Evolutionary conservation across 257 asterid species (phyloP), one percentile per base, ranked within the genome.

Genomic region (Capsicum baccatum): DNA sequence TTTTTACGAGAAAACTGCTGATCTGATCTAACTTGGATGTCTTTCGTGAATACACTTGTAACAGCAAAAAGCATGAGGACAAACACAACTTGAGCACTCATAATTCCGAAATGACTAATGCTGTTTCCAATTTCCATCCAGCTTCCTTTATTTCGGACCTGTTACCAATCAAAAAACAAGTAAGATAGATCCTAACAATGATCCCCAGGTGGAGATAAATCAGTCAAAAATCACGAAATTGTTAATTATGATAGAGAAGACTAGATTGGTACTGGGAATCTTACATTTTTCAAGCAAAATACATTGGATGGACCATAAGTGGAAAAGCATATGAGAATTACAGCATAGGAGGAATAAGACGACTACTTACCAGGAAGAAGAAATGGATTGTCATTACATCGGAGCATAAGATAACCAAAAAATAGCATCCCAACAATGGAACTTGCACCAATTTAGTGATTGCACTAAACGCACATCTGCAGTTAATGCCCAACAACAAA

Each of bases 81-180:
- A 60, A 95, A 95, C 86, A 95, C 99, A 19, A 97, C 99, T 84
- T 95, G 98, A 48, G 98, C 98, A 81, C 99, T 97, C 99, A 97
- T 94, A 71, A 94, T 97, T 10, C 99, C 98, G 26, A 95, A 97
- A 91, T 97, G 98, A 91, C 99, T 97, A 5, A 97, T 97, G 92
- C 93, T 94, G 94, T 97, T 97, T 2, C 99, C 99, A 19, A 97
- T 97, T 88, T 97, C 99, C 98, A 97, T 97, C 99, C 98, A 97
- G 90, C 99, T 95, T 82, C 99, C 99, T 2, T 95, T 95, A 76
- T 97, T 97, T 68, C 83, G 90, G 57, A 94, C 99, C 98, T 95
- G 89, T 84, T n/a, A 85, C 55, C 70, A 82, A 79, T 63, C 83
- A 80, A 47, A 81, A 86, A 78, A 78, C 26, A 78, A 76, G 81